Base-by-base conservation (phyloP, 768 basidiomycete genomes). In the Pholiota conissans region DNA sequence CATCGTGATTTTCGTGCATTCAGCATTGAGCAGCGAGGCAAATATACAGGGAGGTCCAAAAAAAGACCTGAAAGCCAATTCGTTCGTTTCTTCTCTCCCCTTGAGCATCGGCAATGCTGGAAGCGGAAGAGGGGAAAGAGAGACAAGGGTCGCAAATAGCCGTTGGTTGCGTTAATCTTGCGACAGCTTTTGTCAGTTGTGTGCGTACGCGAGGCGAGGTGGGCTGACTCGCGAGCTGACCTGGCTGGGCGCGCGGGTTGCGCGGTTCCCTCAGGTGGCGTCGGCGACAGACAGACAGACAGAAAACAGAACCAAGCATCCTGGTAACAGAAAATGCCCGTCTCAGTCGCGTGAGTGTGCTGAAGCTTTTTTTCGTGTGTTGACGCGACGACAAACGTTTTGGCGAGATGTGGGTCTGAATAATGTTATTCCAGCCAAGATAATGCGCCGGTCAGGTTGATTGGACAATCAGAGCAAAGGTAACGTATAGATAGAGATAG, bases 141-240 rank as follows among this genome's bases (percentile, higher is more conserved):
- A n/a, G n/a, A n/a, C n/a, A n/a, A n/a, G n/a, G n/a, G n/a, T 54
- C 52, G 52, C 50, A 52, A 39, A 37, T 39, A 35, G 35, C 50
- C 52, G 52, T 26, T 16, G 29, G 52, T 26, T 16, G 29, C 20
- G 26, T 29, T 53, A 22, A 20, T 20, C 27, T 20, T 28, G 35
- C 51, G 28, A 39, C 29, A 22, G 42, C 18, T 39, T 28, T 45
- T 46, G 37, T 45, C 52, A 54, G 9, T 37, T 11, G 18, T 20
- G 24, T 18, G 16, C n/a, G 18, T 40, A 40, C 22, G 42, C 42
- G 42, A 45, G 42, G 20, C 28, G 45, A 54, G 29, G 30, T 30
- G 53, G 42, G 22, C 53, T 54, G 42, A 28, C 29, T 30, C 26
- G 26, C 29, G 14, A 16, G 42, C 26, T n/a, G 27, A 28, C 46